phyloP scores from a whole-genome alignment of 1,139 yeast genomes.

The Nadsonia commutata region DNA sequence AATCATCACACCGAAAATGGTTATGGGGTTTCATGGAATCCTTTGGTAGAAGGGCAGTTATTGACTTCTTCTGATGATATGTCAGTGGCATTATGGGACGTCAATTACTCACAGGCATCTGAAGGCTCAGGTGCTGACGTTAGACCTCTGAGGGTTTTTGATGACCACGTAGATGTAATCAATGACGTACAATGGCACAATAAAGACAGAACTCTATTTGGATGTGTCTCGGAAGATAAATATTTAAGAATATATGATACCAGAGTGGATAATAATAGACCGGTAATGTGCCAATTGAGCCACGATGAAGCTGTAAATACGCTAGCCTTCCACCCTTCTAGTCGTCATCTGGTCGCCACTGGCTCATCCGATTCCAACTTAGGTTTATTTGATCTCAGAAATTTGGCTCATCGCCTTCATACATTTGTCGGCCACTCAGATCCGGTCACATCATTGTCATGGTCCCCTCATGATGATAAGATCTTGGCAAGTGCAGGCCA shows the following conservation, averaged over 20 bases:
- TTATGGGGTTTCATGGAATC: conserved; percentile 56
- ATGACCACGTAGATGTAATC: conserved; percentile 21
- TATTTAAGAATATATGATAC: conserved; percentile 57
- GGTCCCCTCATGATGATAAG: conserved; percentile 56
- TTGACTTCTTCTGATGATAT: conserved; percentile 58
- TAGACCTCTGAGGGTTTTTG: conserved; percentile 13
- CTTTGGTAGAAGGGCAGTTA: conserved; percentile 22
- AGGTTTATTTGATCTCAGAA: conserved; percentile 57
- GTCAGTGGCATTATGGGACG: conserved; percentile 59
- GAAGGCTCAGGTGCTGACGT: conserved; percentile 5
- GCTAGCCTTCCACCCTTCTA: conserved; percentile 45
- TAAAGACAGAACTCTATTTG: conserved; percentile 38
- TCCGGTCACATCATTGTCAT: conserved; percentile 55
- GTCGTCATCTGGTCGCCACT: conserved; percentile 43
- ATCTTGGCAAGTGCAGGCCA: conserved; percentile 60
- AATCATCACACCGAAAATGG: conserved; percentile 55
- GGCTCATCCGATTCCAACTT: conserved; percentile 53
- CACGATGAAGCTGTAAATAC: conserved; percentile 42
- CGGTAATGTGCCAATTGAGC: conserved; percentile 16
- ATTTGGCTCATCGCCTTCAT: conserved; percentile 21
- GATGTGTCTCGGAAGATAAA: conserved; percentile 62
- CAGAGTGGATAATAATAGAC: conserved; percentile 23
- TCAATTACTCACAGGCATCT: conserved; percentile 10
- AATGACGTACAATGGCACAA: conserved; percentile 34
- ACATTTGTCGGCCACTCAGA: conserved; percentile 38